Evolutionary conservation across 148 eudicot genomes (phyloP).

Genomic region (Vaccinium corymbosum): DNA sequence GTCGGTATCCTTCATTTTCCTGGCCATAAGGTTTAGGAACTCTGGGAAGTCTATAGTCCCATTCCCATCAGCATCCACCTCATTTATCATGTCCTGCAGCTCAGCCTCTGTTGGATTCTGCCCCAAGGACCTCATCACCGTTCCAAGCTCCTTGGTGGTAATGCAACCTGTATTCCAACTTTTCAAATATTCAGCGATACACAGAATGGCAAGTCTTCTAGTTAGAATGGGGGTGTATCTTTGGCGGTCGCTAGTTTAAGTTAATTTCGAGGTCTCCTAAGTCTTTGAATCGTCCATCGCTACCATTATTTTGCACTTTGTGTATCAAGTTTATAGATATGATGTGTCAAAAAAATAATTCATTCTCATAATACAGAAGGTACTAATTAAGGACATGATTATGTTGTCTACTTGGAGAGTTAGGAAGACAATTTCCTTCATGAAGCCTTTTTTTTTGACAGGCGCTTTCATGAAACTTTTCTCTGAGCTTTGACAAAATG

Average conservation of each 20-base stretch:
- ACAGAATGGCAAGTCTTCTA: background rate
- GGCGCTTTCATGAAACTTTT: too few species aligned
- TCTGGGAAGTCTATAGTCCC: conserved; percentile 81
- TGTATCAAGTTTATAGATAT: too few species aligned
- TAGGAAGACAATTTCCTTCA: too few species aligned
- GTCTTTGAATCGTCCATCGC: background rate
- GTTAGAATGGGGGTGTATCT: background rate
- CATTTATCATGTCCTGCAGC: conserved; percentile 77
- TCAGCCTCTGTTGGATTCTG: conserved; percentile 87
- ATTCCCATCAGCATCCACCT: conserved; percentile 69
- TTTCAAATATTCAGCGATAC: background rate
- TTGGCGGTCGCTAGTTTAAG: background rate
- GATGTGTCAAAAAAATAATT: too few species aligned
- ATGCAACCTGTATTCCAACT: conserved; percentile 51
- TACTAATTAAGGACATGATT: too few species aligned
- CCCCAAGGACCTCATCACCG: conserved; percentile 80
- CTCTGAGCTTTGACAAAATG: background rate
- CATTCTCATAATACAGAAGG: too few species aligned
- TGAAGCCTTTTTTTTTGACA: too few species aligned
- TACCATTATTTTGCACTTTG: background rate
- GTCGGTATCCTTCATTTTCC: conserved; percentile 82
- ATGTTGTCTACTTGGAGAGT: too few species aligned
- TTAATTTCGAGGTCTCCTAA: background rate
- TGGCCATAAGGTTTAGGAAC: conserved; percentile 74
- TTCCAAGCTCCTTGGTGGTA: conserved; percentile 86